Percentiles rank a stretch among this genome's conserved stretches.
Conservation (phyloP, 2,329 filamentous ascomycete species). For the Fusarium nurragi region DNA sequence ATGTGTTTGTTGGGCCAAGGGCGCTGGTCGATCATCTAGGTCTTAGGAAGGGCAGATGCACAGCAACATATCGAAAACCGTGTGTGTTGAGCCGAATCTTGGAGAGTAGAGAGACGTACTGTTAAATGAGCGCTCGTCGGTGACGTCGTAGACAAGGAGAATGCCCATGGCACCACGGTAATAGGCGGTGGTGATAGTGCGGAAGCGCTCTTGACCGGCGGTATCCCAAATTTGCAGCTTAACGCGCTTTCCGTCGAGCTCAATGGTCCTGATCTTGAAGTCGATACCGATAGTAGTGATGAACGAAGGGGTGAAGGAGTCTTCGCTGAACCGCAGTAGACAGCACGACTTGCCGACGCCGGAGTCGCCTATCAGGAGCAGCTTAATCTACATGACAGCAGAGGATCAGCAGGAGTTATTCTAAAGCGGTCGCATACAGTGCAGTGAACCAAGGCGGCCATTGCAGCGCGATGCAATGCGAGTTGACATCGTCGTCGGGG, state of each 20-base stretch:
- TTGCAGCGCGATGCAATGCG: constrained; percentile 4
- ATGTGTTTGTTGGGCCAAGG: constrained; percentile 7
- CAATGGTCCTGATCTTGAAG: constrained; percentile 99
- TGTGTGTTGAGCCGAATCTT: neutral
- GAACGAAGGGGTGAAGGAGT: constrained; percentile 96
- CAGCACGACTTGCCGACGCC: constrained; percentile 98
- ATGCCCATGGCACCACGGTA: constrained; percentile 99
- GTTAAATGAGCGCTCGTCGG: constrained; percentile 93
- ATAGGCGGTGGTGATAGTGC: constrained; percentile 98
- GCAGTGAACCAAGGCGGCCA: neutral
- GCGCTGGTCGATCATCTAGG: neutral
- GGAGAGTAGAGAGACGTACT: constrained; percentile 65
- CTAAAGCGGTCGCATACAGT: neutral
- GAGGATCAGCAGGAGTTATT: constrained; percentile 20
- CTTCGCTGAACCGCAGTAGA: constrained; percentile 94
- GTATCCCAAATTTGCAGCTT: constrained; percentile 99
- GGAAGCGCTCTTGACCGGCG: constrained; percentile 96
- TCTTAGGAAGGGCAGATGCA: neutral
- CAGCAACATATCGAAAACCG: neutral
- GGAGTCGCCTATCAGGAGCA: constrained; percentile 95
- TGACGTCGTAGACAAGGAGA: constrained; percentile 97
- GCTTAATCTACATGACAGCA: constrained; percentile 77
- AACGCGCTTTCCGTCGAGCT: constrained; percentile 97
- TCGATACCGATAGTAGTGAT: constrained; percentile 99
- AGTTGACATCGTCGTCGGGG: constrained; percentile 7